A percentile compares a stretch with the other conserved stretches of the same genome.
phyloP scores from a whole-genome alignment of 2,329 filamentous ascomycete species.

The Hysterium pulicare region DNA sequence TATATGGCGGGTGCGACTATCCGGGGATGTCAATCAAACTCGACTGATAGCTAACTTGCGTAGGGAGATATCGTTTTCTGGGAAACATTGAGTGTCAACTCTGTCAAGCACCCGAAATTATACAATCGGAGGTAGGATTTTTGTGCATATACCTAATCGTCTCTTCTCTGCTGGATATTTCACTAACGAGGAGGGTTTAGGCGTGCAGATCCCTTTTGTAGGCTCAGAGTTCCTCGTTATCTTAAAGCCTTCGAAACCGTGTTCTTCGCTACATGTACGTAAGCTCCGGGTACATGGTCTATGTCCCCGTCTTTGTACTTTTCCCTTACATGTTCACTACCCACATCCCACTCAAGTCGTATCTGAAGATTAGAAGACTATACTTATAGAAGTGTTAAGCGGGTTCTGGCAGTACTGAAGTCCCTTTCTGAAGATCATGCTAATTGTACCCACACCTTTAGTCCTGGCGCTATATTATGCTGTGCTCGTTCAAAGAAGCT shows the following conservation, averaged over 20 bases:
- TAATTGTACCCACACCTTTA: no score
- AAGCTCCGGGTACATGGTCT: no score
- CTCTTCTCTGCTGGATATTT: no score
- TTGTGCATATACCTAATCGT: no score
- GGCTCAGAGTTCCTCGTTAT: constrained; percentile 76
- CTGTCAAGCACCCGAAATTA: constrained; percentile 71
- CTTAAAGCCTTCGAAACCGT: constrained; percentile 79
- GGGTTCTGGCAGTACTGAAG: no score
- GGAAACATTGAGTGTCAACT: constrained; percentile 70
- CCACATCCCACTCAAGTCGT: no score
- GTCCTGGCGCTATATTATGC: constrained; percentile 79
- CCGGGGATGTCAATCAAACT: not conserved
- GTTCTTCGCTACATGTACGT: constrained; percentile 74
- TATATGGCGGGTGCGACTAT: constrained; percentile 58
- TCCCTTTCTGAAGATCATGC: no score
- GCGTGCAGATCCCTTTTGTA: constrained; percentile 54
- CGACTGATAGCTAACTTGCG: not conserved
- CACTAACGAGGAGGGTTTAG: constrained; percentile 4
- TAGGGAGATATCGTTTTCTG: constrained; percentile 81
- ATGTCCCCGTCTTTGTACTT: no score
- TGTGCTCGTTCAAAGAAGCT: constrained; percentile 73
- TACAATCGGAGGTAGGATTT: constrained; percentile 58
- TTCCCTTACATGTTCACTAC: no score
- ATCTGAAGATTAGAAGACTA: no score
- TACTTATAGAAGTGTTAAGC: no score